A percentile compares a stretch with the other conserved stretches of the same genome.
These are phyloP conservation scores for Nicotiana noctiflora DNA, from an alignment of 257 asterid species.

Conservation along the genomic window DNA sequence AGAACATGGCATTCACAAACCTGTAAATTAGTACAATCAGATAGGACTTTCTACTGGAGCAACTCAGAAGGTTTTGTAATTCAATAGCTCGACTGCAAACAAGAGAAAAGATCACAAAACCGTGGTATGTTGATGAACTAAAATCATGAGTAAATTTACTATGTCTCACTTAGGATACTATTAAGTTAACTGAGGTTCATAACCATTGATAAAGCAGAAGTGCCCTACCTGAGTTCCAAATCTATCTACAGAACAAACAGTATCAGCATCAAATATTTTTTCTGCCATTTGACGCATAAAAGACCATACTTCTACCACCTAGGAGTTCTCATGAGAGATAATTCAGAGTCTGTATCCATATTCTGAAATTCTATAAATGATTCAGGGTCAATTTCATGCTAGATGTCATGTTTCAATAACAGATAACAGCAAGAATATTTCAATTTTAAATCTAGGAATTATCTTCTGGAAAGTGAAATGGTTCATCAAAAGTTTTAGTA, in stretches of 20 bases:
- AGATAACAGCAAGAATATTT: neutral
- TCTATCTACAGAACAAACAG: neutral
- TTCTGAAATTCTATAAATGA: neutral
- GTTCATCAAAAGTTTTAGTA: neutral
- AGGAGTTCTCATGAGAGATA: neutral
- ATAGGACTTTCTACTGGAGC: neutral
- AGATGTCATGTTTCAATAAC: neutral
- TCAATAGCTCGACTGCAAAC: neutral
- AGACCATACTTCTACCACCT: neutral
- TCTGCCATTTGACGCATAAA: neutral
- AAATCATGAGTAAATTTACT: neutral
- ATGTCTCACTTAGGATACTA: neutral
- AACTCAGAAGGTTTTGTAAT: neutral
- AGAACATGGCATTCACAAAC: constrained; percentile 76
- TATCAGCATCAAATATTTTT: neutral
- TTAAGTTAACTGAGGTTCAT: neutral
- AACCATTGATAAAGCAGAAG: neutral
- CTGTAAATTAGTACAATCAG: constrained; percentile 30
- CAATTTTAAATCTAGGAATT: neutral
- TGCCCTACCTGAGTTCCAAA: neutral
- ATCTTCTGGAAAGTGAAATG: neutral
- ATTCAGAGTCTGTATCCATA: neutral
- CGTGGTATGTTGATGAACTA: neutral
- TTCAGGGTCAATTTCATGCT: neutral
- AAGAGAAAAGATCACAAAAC: neutral